These are phyloP conservation scores for Gastrolobium bilobum DNA, from an alignment of 306 rosid genomes.

Conservation along the genomic window DNA sequence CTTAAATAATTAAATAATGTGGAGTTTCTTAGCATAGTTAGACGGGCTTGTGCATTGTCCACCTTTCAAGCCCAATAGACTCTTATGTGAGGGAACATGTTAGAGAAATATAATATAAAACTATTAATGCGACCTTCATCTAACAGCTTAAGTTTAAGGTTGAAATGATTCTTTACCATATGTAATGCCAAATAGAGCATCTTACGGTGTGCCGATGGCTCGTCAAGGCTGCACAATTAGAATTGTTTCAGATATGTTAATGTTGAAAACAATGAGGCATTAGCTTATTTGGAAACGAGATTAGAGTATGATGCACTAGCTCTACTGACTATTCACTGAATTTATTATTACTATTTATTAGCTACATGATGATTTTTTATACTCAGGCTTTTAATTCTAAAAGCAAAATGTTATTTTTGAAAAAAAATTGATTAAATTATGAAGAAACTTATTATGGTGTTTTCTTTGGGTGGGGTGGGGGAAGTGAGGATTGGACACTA, in stretches of 20 bases:
- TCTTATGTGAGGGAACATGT: no score
- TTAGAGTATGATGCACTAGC: not conserved
- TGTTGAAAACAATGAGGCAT: not conserved
- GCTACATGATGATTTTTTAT: slow-evolving; percentile 11
- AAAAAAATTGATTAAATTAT: not conserved
- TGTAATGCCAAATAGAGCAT: slow-evolving; percentile 32
- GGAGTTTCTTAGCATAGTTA: no score
- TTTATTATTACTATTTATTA: slow-evolving; percentile 5
- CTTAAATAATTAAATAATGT: no score
- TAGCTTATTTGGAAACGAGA: not conserved
- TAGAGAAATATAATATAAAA: no score
- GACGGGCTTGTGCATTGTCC: no score
- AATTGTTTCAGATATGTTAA: not conserved
- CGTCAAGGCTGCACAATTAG: slow-evolving; percentile 7
- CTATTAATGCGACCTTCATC: no score
- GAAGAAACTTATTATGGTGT: not conserved
- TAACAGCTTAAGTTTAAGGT: no score
- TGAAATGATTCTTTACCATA: not conserved
- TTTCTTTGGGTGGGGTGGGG: not conserved
- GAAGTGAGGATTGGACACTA: not conserved
- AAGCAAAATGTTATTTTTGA: not conserved
- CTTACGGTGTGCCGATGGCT: not conserved
- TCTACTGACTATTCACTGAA: not conserved
- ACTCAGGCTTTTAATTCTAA: not conserved
- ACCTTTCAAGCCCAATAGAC: no score